Base-by-base conservation (phyloP, 2,329 filamentous ascomycete species). In the Alternaria sp. region DNA sequence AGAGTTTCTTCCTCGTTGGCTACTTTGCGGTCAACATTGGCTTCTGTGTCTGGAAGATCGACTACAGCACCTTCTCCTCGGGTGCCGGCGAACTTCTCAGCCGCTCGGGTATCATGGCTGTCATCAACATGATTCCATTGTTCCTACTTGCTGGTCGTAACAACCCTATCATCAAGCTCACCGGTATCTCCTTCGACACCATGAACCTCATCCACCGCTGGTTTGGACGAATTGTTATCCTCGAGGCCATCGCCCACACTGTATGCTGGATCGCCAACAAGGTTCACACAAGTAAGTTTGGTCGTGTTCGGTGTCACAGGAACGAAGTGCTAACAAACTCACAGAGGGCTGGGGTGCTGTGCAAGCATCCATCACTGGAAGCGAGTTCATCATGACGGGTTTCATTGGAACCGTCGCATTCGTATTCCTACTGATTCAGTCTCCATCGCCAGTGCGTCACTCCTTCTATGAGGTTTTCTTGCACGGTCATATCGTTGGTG, bases 201-300 rank as follows among this genome's bases (percentile, higher is more conserved):
- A 93, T 91, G 83, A 94, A 94, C 80, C 80, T 94, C 62, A 83
- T 94, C 59, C 91, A 94, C 78, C 87, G 91, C 63, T 94, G 91
- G 91, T 86, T 93, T 64, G 91, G 91, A 68, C 88, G 91, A 39
- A 91, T 93, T 61, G 89, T 91, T 26, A 84, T 90, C 18, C 79
- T 92, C 14, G 90, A 94, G 75, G 84, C 88, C 9, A 67, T 93
- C 41, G 81, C 85, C 30, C 91, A 94, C 78, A 87, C 86, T 1
- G 72, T 87, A 39, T 85, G 89, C 52, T 92, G 83, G 78, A 83
- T 87, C 63, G 69, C 79, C 30, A 76, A 73, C 65, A 82, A 81
- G 65, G 76, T 82, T 11, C 69, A 78, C 18, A 71, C 71, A 8
- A 71, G 74, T 78, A 69, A 69, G 75, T 69, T 16, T 8, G 20